Evolutionary conservation across 352 stramenopile genomes (phyloP).

Genomic region (Globisporangium polare): DNA sequence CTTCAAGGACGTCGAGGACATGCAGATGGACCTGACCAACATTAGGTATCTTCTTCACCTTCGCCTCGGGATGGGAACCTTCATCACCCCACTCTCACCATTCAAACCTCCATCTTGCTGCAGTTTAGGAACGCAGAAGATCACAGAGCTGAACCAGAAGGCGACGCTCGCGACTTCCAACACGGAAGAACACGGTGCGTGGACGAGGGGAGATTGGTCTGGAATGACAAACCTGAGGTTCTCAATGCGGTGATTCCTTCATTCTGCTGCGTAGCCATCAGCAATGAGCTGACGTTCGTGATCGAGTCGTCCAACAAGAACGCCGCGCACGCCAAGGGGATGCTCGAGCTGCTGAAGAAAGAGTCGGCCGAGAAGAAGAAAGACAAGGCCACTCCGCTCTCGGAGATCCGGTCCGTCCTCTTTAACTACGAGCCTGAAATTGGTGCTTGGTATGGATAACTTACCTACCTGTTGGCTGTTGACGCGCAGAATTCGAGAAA

Average conservation of each 20-base stretch:
- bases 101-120: background rate
- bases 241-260: background rate
- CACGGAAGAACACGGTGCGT: conserved; percentile 80
- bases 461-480: background rate
- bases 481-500: conserved; percentile 90
- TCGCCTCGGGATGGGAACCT: background rate
- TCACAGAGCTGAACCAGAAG: conserved; percentile 92
- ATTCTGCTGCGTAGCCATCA: conserved; percentile 54
- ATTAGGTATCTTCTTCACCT: conserved; percentile 53
- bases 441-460: background rate
- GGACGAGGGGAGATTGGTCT: background rate
- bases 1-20: conserved; percentile 94
- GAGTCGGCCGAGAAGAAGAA: conserved; percentile 93
- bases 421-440: conserved; percentile 4
- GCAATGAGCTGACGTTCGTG: conserved; percentile 87
- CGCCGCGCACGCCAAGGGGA: conserved; percentile 86
- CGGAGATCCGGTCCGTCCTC: conserved; percentile 45
- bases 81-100: background rate
- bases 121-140: conserved; percentile 88
- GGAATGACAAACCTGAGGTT: background rate
- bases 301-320: conserved; percentile 92
- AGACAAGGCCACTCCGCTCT: conserved; percentile 76
- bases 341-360: conserved; percentile 91
- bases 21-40: conserved; percentile 91
- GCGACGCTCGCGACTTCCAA: conserved; percentile 92